phyloP scores from a whole-genome alignment of 2,329 filamentous ascomycete species.

The Penicillium crustosum region DNA sequence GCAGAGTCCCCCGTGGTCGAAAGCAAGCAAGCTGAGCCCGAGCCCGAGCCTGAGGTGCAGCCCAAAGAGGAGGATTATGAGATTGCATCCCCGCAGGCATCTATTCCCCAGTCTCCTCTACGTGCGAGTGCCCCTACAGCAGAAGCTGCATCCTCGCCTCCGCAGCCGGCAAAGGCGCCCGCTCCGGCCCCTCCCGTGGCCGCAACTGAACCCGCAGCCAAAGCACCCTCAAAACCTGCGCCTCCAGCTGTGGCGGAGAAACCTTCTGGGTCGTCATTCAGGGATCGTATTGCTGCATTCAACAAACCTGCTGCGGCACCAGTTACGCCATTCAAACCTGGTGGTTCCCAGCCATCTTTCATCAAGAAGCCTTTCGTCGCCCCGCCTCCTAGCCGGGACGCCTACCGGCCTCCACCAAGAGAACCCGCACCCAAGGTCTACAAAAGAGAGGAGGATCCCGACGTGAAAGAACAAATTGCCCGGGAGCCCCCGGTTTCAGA shows the following conservation, averaged over 20 bases:
- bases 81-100: conserved; percentile 15
- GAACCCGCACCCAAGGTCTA: conserved; percentile 77
- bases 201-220: conserved; percentile 38
- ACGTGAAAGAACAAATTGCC: conserved; percentile 35
- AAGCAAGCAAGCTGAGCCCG: conserved; percentile 33
- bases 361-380: conserved; percentile 97
- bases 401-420: conserved; percentile 74
- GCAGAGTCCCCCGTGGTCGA: conserved; percentile 28
- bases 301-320: conserved; percentile 86
- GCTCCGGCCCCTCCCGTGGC: conserved; percentile 29
- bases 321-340: conserved; percentile 84
- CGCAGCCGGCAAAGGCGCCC: conserved; percentile 25
- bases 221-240: conserved; percentile 56
- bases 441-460: conserved; percentile 80
- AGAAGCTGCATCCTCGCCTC: conserved; percentile 29
- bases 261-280: conserved; percentile 75
- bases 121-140: conserved; percentile 26
- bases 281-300: conserved; percentile 94
- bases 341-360: conserved; percentile 64
- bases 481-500: conserved; percentile 38
- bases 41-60: conserved; percentile 33
- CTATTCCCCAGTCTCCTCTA: conserved; percentile 23
- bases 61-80: conserved; percentile 28
- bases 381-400: conserved; percentile 87
- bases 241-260: conserved; percentile 69